Evolutionary conservation across 108 stramenopile genomes (phyloP).

Genomic region (Cyclotella kingstonii): DNA sequence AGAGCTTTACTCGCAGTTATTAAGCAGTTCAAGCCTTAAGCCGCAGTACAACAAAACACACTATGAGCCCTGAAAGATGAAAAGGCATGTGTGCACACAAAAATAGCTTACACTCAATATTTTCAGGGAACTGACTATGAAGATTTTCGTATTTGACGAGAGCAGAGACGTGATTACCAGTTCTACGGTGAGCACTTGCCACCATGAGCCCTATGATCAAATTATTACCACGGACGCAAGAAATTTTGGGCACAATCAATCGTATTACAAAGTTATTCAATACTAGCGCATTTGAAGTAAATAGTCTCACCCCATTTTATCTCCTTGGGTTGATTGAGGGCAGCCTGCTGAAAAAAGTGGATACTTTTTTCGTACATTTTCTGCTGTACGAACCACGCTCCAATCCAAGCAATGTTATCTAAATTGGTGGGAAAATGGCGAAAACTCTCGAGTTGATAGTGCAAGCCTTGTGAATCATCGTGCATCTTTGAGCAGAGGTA

Average conservation of each 20-base stretch:
- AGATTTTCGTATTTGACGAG: slow-evolving; percentile 71
- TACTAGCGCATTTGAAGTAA: too few species aligned
- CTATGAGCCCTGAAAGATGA: background rate
- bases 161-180: slow-evolving; percentile 60
- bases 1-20: slow-evolving; percentile 55
- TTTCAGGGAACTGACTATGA: slow-evolving; percentile 71
- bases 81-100: background rate
- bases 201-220: slow-evolving; percentile 61
- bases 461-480: slow-evolving; percentile 70
- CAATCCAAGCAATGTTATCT: slow-evolving; percentile 85
- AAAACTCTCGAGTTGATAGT: slow-evolving; percentile 70
- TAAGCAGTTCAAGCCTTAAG: slow-evolving; percentile 51
- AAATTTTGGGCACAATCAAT: background rate
- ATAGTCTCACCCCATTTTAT: slow-evolving; percentile 85
- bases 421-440: slow-evolving; percentile 83
- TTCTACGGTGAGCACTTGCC: slow-evolving; percentile 71
- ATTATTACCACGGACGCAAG: background rate
- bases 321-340: slow-evolving; percentile 83
- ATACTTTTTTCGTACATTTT: slow-evolving; percentile 89
- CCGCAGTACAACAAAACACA: background rate
- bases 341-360: slow-evolving; percentile 80
- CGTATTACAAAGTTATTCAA: background rate
- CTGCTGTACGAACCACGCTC: slow-evolving; percentile 85
- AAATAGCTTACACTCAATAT: slow-evolving; percentile 55
- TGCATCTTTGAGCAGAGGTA: slow-evolving; percentile 61